Evolutionary conservation across 768 basidiomycete genomes (phyloP), one percentile per base, ranked within the genome.

Genomic region (Tephrocybe sp.): DNA sequence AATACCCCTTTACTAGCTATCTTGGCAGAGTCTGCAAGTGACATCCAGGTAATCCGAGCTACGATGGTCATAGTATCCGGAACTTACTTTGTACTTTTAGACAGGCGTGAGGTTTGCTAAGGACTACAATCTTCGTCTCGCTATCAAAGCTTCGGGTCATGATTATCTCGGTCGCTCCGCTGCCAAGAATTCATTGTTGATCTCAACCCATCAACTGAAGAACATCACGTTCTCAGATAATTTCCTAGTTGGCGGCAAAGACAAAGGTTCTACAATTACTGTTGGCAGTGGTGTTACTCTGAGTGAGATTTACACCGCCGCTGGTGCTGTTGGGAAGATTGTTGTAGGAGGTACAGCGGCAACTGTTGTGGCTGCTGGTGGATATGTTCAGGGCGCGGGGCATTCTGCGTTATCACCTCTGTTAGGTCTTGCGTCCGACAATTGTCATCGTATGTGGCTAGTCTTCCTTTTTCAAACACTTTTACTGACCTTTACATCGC

Each of bases 111-210:
- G 36, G 17, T 72, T 72, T 49, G 61, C 68, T 1, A 44, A 35
- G 17, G 38, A 43, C 9, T 50, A 70, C 35, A 62, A 67, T 34
- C 59, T 72, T 20, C 66, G 68, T 5, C 46, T 71, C 13, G 62
- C 51, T 5, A 57, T 72, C 52, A 70, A 69, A 49, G 57, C 63
- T 11, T 62, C 61, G 10, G 69, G 71, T 4, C 71, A 72, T 48
- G 71, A 72, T 48, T 62, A 46, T 48, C 58, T 71, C 14, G 70
- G 70, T 1, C 68, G 67, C 31, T 70, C 70, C 3, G 68, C 70
- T 4, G 68, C 65, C 12, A 60, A 60, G 34, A 57, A 58, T 42
- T 66, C 68, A 5, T 54, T 72, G 2, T 55, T 69, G 6, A 60
- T 72, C 35, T 67, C 59, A 53, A 71, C 65, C 0, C 62, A 62